A percentile compares a stretch with the other conserved stretches of the same genome.
Evolutionary conservation across 495 filamentous ascomycete genomes (phyloP).

Genomic region (Penicillium subrubescens): DNA sequence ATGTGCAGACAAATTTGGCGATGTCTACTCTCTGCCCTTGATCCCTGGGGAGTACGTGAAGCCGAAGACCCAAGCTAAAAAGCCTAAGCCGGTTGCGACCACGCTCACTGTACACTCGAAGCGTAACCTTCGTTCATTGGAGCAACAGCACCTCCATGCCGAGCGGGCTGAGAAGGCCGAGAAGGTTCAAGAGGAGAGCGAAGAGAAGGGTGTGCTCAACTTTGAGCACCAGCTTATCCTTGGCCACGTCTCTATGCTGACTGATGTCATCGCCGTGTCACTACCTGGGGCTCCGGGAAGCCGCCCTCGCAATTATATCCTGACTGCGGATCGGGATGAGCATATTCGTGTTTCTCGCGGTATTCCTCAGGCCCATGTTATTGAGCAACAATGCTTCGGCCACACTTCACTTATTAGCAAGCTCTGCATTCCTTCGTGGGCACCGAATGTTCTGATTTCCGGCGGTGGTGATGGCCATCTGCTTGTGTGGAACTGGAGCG

Average conservation of each 20-base stretch:
- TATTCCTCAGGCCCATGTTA: constrained; percentile 80
- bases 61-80: constrained; percentile 24
- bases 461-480: constrained; percentile 83
- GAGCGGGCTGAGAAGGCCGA: constrained; percentile 44
- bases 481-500: constrained; percentile 80
- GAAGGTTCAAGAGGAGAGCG: constrained; percentile 31
- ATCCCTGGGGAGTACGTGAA: constrained; percentile 48
- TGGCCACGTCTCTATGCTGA: constrained; percentile 93
- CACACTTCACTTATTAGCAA: constrained; percentile 80
- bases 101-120: constrained; percentile 79
- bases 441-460: constrained; percentile 68
- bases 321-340: constrained; percentile 93
- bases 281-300: constrained; percentile 29
- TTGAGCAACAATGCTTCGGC: constrained; percentile 85
- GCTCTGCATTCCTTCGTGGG: constrained; percentile 62
- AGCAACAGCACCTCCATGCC: constrained; percentile 64
- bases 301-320: constrained; percentile 63
- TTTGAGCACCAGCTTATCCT: constrained; percentile 78
- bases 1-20: constrained; percentile 90
- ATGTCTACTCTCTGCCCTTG: constrained; percentile 89
- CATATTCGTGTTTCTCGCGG: constrained; percentile 91
- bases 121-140: constrained; percentile 72
- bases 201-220: constrained; percentile 46
- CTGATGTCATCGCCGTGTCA: constrained; percentile 62
- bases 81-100: constrained; percentile 63